Evolutionary conservation across 441 rosid genomes (phyloP).

Genomic region (Euphorbia schlechtendalii): DNA sequence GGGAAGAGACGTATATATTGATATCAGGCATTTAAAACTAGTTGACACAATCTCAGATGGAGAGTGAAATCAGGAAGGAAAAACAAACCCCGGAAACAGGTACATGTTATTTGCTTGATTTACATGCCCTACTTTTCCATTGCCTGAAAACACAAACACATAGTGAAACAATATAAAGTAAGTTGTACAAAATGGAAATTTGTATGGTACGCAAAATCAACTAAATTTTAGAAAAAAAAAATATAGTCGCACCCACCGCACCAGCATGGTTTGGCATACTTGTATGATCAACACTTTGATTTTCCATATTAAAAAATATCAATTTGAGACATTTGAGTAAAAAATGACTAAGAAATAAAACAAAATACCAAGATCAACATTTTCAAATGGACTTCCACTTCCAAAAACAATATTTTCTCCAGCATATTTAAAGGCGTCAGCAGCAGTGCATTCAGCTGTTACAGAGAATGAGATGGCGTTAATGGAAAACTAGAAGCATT

Average conservation of each 20-base stretch:
- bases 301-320: no score
- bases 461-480: conserved; percentile 20
- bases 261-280: no score
- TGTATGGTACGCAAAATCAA: neutral
- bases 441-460: conserved; percentile 94
- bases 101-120: conserved; percentile 99
- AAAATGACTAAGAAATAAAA: no score
- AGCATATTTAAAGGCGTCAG: conserved; percentile 85
- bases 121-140: conserved; percentile 81
- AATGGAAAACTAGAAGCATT: conserved; percentile 17
- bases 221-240: neutral
- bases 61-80: conserved; percentile 12
- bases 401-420: conserved; percentile 91
- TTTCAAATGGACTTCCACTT: conserved; percentile 94
- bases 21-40: conserved; percentile 16
- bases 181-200: neutral
- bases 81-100: conserved; percentile 90
- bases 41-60: conserved; percentile 1
- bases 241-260: no score
- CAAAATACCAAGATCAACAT: conserved; percentile 69
- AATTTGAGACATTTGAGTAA: no score
- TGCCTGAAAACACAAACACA: conserved; percentile 44
- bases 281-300: no score
- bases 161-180: conserved; percentile 12
- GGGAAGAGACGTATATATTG: conserved; percentile 1